Evolutionary conservation across 78 protist species (phyloP), one percentile per base, ranked within the genome.

Genomic region (Cavenderia fasciculata): DNA sequence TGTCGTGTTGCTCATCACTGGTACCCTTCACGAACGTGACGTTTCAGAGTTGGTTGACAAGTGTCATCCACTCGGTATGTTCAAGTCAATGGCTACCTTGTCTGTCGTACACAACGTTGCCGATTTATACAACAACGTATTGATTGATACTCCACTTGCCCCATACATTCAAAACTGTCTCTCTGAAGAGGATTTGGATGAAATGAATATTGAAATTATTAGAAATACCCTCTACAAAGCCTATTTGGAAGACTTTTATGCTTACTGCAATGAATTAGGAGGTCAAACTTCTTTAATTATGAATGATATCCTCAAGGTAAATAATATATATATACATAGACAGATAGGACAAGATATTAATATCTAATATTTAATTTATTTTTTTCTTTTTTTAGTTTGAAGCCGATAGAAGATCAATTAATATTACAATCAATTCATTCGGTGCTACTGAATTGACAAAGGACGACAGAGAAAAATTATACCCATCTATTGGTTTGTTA

Each of bases 61-160:
- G 77, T 96, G 98, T 92, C 99, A 99, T 85, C 99, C 99, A 19
- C 96, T 98, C n/a, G 99, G 99, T 16, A 23, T 78, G 52, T 97
- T 97, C 56, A 95, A 94, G 46, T 41, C 85, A 21, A 92, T 97
- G 87, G 94, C 91, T 1, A 44, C 98, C 21, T 86, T 98, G 12
- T n/a, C 86, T 21, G 96, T 92, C 2, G 85, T 95, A 31, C 49
- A 75, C 51, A 92, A 61, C 25, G 62, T 96, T 19, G 78, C 70
- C 18, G 99, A 98, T 51, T 95, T 98, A 31, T 98, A 98, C 91
- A 61, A 90, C 63, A 46, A 62, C 8, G 99, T 98, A 56, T 85
- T 98, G 27, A 93, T 97, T 52, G 99, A 98, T 63, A 96, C 99
- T 0, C 99, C 99, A 12, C 65, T 98, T 6, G 96, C 92, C 5